Conservation (phyloP, 768 basidiomycete species). For the Melanogaster broomeanus region DNA sequence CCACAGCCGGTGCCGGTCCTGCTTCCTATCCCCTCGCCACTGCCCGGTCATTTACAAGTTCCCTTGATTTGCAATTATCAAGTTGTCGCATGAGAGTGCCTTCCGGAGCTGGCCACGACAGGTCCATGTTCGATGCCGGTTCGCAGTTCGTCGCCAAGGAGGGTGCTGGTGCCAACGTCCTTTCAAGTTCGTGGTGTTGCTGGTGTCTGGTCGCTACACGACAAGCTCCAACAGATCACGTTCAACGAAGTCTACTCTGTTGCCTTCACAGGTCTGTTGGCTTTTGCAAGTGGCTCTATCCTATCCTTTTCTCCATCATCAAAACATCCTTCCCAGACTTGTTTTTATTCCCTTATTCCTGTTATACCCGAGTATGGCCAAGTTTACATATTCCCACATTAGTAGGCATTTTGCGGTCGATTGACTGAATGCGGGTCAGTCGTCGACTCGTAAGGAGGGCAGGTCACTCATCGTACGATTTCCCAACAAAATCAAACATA, state of each 20-base stretch:
- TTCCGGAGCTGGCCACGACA: slow-evolving; percentile 96
- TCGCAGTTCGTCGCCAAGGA: slow-evolving; percentile 95
- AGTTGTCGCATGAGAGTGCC: slow-evolving; percentile 99
- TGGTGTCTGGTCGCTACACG: slow-evolving; percentile 97
- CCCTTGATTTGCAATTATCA: slow-evolving; percentile 30
- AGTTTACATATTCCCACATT: slow-evolving; percentile 24
- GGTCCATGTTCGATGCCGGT: slow-evolving; percentile 97
- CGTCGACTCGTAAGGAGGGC: too few species aligned
- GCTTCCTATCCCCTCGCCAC: slow-evolving; percentile 95
- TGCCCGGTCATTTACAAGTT: slow-evolving; percentile 58
- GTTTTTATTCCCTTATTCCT: slow-evolving; percentile 32
- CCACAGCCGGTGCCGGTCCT: slow-evolving; percentile 98
- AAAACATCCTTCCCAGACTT: slow-evolving; percentile 33
- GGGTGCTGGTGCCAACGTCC: slow-evolving; percentile 94
- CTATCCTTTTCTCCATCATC: slow-evolving; percentile 24
- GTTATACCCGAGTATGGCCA: slow-evolving; percentile 21
- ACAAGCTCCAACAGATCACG: slow-evolving; percentile 94
- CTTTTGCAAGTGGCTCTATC: slow-evolving; percentile 36
- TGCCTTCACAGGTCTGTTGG: too few species aligned
- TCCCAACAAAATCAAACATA: too few species aligned
- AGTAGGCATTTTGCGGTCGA: slow-evolving; percentile 15
- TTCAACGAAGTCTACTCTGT: slow-evolving; percentile 99
- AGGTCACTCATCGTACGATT: too few species aligned
- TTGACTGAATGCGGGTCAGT: too few species aligned
- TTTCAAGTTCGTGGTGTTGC: slow-evolving; percentile 99